Percentiles rank a stretch among this genome's conserved stretches.
Conservation (phyloP, 2,329 filamentous ascomycete genomes). For the Verticillium nonalfalfae region DNA sequence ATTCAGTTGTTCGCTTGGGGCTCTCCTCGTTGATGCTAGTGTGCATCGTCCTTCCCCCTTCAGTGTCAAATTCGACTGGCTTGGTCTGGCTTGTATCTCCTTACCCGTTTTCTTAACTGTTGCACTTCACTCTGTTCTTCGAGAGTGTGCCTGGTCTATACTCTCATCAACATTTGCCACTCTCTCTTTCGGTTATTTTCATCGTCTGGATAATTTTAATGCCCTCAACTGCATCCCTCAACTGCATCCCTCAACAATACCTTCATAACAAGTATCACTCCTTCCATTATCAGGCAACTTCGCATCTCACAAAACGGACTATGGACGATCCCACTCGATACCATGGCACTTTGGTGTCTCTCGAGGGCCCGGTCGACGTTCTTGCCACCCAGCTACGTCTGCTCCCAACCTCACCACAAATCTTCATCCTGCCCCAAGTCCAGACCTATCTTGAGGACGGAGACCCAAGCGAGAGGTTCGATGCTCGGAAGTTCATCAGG, state of each 20-base stretch:
- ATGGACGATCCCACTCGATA: conserved; percentile 14
- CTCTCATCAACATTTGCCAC: too few species aligned
- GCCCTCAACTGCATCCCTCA: not conserved
- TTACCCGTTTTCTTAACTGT: too few species aligned
- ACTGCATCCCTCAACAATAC: not conserved
- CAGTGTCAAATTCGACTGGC: too few species aligned
- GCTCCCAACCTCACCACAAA: conserved; percentile 51
- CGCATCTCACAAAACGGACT: not conserved
- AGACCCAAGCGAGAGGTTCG: conserved; percentile 17
- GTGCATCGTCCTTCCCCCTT: too few species aligned
- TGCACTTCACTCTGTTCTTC: too few species aligned
- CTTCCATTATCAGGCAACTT: not conserved
- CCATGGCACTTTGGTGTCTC: conserved; percentile 49
- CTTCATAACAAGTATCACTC: not conserved
- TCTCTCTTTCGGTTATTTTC: too few species aligned
- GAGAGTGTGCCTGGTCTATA: too few species aligned
- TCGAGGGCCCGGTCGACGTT: conserved; percentile 50
- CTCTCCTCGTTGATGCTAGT: not conserved
- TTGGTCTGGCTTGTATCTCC: too few species aligned
- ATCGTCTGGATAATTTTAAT: too few species aligned
- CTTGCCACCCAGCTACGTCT: conserved; percentile 54
- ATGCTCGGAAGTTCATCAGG: conserved; percentile 32
- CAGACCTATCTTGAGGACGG: conserved; percentile 35
- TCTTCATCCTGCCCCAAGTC: conserved; percentile 50
- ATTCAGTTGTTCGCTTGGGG: not conserved